Conservation (phyloP, 352 stramenopile genomes). For the Globisporangium okanoganense region DNA sequence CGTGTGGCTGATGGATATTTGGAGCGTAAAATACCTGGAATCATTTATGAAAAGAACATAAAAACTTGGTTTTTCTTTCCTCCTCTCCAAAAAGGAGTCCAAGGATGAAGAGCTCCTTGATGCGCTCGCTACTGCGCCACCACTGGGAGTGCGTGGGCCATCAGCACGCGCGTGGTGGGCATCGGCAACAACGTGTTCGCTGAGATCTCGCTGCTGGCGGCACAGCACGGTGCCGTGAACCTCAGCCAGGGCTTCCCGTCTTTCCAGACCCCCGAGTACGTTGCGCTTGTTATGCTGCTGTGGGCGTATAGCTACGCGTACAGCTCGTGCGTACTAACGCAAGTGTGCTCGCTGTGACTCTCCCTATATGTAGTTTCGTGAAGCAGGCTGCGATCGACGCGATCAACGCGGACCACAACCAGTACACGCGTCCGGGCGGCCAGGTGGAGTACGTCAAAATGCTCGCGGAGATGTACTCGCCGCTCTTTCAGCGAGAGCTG, state of each 20-base stretch:
- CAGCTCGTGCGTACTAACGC: too few relatives aligned
- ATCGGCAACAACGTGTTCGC: conserved; percentile 84
- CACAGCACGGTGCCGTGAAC: conserved; percentile 87
- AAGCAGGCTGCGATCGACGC: conserved; percentile 85
- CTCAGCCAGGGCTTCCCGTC: conserved; percentile 96
- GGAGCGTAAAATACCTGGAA: too few relatives aligned
- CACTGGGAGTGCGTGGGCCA: conserved; percentile 20
- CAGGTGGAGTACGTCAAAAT: conserved; percentile 75
- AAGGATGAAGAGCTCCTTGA: conserved; percentile 4
- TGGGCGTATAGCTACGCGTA: too few relatives aligned
- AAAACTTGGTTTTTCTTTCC: too few relatives aligned
- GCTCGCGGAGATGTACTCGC: conserved; percentile 78
- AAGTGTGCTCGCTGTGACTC: too few relatives aligned
- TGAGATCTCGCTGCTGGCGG: conserved; percentile 84
- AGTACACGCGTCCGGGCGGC: conserved; percentile 88
- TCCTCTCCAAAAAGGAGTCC: too few relatives aligned
- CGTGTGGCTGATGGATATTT: too few relatives aligned
- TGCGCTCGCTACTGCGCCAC: conserved; percentile 1
- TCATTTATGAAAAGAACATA: too few relatives aligned
- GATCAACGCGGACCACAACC: conserved; percentile 77
- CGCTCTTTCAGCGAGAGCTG: conserved; percentile 55
- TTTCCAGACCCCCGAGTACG: conserved; percentile 85
- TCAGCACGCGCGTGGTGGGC: conserved; percentile 57
- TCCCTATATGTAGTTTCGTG: too few relatives aligned
- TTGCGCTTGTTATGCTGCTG: background rate